These are phyloP conservation scores for Colletotrichum sp. DNA, from an alignment of 2,329 filamentous ascomycete genomes.

Conservation along the genomic window DNA sequence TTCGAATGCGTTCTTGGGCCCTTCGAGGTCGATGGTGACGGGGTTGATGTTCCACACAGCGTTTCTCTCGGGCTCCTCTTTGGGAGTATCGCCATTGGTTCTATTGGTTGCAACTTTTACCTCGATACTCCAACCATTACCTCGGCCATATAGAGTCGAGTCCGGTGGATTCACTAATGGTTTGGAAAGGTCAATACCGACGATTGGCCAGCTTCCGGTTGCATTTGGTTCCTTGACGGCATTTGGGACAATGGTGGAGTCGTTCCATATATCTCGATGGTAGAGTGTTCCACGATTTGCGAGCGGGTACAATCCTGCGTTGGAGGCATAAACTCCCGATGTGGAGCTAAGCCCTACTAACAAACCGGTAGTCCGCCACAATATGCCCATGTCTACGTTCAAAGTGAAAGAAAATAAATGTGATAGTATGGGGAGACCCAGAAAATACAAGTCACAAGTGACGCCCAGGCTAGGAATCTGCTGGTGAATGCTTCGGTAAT, in stretches of 20 bases:
- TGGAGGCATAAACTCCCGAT: background rate
- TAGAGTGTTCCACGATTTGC: background rate
- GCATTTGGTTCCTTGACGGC: background rate
- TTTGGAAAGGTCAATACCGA: background rate
- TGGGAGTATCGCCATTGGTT: background rate
- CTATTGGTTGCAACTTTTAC: background rate
- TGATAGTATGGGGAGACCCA: background rate
- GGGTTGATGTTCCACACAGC: background rate
- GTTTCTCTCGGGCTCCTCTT: background rate
- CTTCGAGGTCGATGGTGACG: background rate
- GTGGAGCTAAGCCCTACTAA: background rate
- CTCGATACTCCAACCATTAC: background rate
- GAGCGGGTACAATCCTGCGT: background rate
- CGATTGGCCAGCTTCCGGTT: background rate
- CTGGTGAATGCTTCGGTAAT: background rate
- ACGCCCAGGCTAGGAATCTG: fast-evolving
- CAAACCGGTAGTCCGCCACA: background rate
- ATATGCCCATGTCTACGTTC: background rate
- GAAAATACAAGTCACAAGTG: background rate
- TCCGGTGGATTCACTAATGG: background rate
- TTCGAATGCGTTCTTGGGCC: background rate
- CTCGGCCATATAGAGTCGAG: background rate
- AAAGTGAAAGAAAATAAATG: background rate
- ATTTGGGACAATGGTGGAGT: background rate
- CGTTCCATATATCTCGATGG: background rate